Evolutionary conservation across 2,329 filamentous ascomycete species (phyloP).

Genomic region (Beauveria pseudobassiana): DNA sequence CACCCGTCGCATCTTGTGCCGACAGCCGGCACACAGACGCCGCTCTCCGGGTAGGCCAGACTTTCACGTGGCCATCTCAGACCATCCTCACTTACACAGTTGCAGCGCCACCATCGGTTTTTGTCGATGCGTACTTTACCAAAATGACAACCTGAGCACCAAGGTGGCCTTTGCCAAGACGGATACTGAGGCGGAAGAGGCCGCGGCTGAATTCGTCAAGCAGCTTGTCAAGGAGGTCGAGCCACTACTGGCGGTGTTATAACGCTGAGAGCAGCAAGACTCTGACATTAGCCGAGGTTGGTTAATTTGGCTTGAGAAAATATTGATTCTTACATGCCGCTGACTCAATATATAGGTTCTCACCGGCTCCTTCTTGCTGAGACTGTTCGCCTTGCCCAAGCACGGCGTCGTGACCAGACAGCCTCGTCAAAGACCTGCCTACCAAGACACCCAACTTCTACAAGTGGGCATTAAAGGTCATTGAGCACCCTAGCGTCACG

Average conservation of each 20-base stretch:
- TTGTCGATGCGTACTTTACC: conserved; percentile 60
- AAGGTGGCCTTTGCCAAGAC: conserved; percentile 39
- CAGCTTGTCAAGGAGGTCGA: conserved; percentile 64
- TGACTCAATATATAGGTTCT: conserved; percentile 38
- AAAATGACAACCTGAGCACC: conserved; percentile 46
- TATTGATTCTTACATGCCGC: conserved; percentile 1
- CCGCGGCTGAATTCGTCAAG: conserved; percentile 44
- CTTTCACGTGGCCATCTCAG: background rate
- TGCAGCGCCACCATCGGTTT: conserved; percentile 55
- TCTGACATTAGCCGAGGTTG: conserved; percentile 68
- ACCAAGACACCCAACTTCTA: conserved; percentile 57
- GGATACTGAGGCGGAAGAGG: conserved; percentile 41
- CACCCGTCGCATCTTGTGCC: conserved; percentile 63
- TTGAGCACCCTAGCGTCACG: conserved; percentile 57
- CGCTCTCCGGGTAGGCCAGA: conserved; percentile 35
- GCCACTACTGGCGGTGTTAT: conserved; percentile 57
- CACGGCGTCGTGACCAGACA: conserved; percentile 46
- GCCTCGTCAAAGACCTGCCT: conserved; percentile 37
- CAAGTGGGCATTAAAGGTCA: conserved; percentile 56
- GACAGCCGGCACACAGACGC: conserved; percentile 40
- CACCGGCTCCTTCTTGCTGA: conserved; percentile 59
- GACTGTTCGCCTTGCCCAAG: conserved; percentile 48
- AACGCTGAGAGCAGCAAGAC: no score
- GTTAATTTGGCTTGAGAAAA: conserved; percentile 8
- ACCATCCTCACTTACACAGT: background rate